Percentiles rank a stretch among this genome's conserved stretches.
Conservation (phyloP, 2,329 filamentous ascomycete species). For the Penicillium sp. region DNA sequence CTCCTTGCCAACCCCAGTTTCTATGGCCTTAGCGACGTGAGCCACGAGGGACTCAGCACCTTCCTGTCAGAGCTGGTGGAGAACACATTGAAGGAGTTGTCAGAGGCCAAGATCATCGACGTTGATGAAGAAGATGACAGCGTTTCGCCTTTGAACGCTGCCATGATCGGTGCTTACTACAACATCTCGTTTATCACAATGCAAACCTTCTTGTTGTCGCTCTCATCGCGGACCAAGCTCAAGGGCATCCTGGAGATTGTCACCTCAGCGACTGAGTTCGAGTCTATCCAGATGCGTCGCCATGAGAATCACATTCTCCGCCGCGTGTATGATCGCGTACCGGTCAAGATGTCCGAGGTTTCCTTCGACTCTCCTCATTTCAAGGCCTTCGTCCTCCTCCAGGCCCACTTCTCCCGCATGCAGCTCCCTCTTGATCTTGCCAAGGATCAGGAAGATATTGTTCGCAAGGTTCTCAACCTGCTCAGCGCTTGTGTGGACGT, state of each 20-base stretch:
- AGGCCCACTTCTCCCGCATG: conserved; percentile 97
- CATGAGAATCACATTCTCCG: conserved; percentile 86
- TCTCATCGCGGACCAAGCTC: conserved; percentile 84
- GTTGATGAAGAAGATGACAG: conserved; percentile 91
- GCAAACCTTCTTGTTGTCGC: conserved; percentile 94
- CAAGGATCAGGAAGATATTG: conserved; percentile 88
- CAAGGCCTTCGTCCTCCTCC: conserved; percentile 94
- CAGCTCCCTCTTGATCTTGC: conserved; percentile 91
- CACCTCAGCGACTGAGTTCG: conserved; percentile 94
- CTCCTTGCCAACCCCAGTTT: conserved; percentile 94
- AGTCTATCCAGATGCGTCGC: conserved; percentile 87
- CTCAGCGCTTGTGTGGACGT: conserved; percentile 93
- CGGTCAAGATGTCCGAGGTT: conserved; percentile 88
- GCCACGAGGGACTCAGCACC: conserved; percentile 87
- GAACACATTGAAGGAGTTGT: conserved; percentile 82
- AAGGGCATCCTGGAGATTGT: conserved; percentile 97
- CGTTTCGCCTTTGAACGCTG: conserved; percentile 85
- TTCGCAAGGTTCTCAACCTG: conserved; percentile 80
- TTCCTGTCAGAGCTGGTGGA: conserved; percentile 95
- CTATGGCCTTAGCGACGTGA: conserved; percentile 84
- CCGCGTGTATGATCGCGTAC: conserved; percentile 89
- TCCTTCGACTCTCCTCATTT: conserved; percentile 94
- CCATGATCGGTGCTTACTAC: conserved; percentile 98
- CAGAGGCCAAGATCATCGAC: conserved; percentile 92
- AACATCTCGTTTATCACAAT: conserved; percentile 99